A percentile compares a stretch with the other conserved stretches of the same genome.
Conservation (phyloP, 371 early-diverging fungal genomes). For the Rhizomucor miehei region DNA sequence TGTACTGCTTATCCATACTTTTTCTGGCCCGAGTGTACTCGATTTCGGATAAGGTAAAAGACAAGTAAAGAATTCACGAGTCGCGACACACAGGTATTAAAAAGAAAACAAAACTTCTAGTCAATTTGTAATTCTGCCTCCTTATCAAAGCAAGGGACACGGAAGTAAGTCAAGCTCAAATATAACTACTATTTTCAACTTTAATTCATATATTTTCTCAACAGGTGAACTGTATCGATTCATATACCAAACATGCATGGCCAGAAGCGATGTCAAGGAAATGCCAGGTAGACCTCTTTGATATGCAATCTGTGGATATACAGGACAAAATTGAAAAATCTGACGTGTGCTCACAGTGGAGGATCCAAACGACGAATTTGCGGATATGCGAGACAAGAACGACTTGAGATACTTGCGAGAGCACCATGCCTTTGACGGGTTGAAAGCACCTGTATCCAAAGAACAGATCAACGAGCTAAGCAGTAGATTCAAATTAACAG, state of each 20-base stretch:
- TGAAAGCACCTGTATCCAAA: slow-evolving; percentile 56
- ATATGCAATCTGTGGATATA: neutral
- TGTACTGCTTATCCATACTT: slow-evolving; percentile 80
- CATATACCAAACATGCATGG: slow-evolving; percentile 57
- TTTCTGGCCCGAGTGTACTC: slow-evolving; percentile 73
- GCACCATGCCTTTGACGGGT: slow-evolving; percentile 56
- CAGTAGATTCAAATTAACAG: slow-evolving; percentile 56
- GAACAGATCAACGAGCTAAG: slow-evolving; percentile 43
- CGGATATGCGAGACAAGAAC: slow-evolving; percentile 80
- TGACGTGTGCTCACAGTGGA: slow-evolving; percentile 59
- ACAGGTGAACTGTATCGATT: slow-evolving; percentile 60
- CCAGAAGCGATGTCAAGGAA: slow-evolving; percentile 57
- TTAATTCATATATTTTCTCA: neutral
- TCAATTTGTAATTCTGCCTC: slow-evolving; percentile 89
- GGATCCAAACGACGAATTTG: slow-evolving; percentile 88
- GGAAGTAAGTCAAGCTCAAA: slow-evolving; percentile 53
- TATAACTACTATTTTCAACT: neutral
- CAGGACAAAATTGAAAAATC: neutral
- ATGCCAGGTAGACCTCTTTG: slow-evolving; percentile 47
- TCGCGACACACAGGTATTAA: too few species aligned
- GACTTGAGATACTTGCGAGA: slow-evolving; percentile 68
- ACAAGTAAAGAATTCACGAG: too few species aligned
- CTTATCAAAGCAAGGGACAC: slow-evolving; percentile 82
- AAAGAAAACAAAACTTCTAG: slow-evolving; percentile 33
- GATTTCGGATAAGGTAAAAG: slow-evolving; percentile 78